phyloP scores from a whole-genome alignment of 2,329 filamentous ascomycete species.

The Fusarium sulawesiense region DNA sequence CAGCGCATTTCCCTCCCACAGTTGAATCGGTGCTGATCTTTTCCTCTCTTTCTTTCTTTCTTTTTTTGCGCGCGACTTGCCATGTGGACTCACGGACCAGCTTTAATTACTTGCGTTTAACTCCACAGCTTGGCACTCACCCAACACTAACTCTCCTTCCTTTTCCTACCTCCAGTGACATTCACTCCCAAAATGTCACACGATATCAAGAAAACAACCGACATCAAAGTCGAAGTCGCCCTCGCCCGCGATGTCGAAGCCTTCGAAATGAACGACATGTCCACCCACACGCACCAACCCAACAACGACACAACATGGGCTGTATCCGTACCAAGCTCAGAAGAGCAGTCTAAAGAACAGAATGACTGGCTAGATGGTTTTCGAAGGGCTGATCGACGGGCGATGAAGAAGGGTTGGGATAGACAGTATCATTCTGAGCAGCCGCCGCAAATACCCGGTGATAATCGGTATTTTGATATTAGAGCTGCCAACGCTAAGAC shows the following conservation, averaged over 20 bases:
- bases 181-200: constrained; percentile 19
- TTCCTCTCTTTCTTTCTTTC: constrained; percentile 6
- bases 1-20: neutral
- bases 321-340: constrained; percentile 20
- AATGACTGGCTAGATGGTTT: constrained; percentile 42
- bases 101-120: constrained; percentile 26
- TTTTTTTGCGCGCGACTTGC: neutral
- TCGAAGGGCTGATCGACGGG: constrained; percentile 34
- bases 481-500: constrained; percentile 75
- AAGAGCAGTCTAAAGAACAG: constrained; percentile 14
- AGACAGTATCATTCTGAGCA: constrained; percentile 34
- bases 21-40: constrained; percentile 7
- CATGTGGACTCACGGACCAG: constrained; percentile 27
- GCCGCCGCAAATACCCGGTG: constrained; percentile 39
- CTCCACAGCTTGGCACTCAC: constrained; percentile 27
- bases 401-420: constrained; percentile 40
- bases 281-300: neutral
- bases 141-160: constrained; percentile 1
- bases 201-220: constrained; percentile 31
- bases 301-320: constrained; percentile 20
- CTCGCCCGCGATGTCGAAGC: constrained; percentile 34
- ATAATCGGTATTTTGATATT: constrained; percentile 64
- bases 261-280: constrained; percentile 33
- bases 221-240: constrained; percentile 36
- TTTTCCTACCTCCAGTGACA: neutral